Base-by-base conservation (phyloP, 2,329 filamentous ascomycete genomes). In the Fusarium agapanthi region DNA sequence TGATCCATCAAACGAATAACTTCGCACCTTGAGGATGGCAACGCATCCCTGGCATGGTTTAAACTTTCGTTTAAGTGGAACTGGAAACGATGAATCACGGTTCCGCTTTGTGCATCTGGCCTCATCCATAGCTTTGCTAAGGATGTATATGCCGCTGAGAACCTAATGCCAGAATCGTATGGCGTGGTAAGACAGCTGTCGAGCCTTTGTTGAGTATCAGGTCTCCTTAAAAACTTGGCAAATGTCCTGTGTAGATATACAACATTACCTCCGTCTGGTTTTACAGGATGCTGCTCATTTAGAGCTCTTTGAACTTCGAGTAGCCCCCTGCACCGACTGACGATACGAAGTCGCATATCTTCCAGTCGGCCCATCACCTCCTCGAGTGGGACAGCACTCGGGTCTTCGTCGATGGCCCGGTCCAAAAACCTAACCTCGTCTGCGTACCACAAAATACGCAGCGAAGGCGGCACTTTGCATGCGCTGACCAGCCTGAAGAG, bases 241-340 rank as follows among this genome's bases (percentile, higher is more conserved):
- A 67, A 45, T 2, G 64, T 67, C 18, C 48, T 67, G 13, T 67
- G 64, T 1, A 67, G 30, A 20, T 67, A 67, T 0, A 20, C 15
- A 18, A 48, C 43, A 6, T 4, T 11, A 0, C 34, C 40, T 6
- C 40, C 43, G 6, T 30, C 18, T 1, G 0, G 5, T 3, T 5
- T 32, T 5, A 18, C 3, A 32, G 13, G 3, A 9, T 34, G 6
- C 14, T n/a, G 14, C 13, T 15, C 22, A n/a, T 41, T 2, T 41
- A 11, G 9, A 16, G 22, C 22, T 11, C 14, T 11, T 15, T 41
- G 26, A 12, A 66, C 48, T 24, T 67, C 62, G 0, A 73, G 51
- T 1, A 73, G 12, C 0, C 71, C 69, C 43, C 53, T 60, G 24
- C 71, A 73, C 4, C 71, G 50, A 9, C 71, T 67, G 1, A 61